phyloP scores from a whole-genome alignment of 805 yeast species.

The Lipomyces mesembrius region DNA sequence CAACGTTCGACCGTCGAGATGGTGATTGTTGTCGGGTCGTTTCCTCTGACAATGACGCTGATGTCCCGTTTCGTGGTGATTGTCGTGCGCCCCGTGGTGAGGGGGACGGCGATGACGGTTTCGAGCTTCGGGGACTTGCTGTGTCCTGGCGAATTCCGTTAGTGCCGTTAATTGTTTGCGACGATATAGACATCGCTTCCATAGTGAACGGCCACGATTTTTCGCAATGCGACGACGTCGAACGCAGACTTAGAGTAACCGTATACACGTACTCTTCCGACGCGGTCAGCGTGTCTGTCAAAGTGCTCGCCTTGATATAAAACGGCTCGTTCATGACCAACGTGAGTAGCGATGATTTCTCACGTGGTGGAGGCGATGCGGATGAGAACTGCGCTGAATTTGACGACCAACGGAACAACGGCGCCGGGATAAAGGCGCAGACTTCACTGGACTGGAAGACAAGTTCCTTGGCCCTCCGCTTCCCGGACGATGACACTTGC shows the following conservation, averaged over 20 bases:
- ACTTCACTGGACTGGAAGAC: conserved; percentile 28
- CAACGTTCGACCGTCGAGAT: neutral
- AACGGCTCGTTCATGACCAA: conserved; percentile 34
- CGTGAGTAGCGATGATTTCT: conserved; percentile 7
- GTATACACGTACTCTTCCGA: conserved; percentile 6
- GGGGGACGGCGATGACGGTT: conserved; percentile 10
- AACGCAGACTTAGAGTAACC: conserved; percentile 12
- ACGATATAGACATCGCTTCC: conserved; percentile 9
- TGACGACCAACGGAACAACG: neutral
- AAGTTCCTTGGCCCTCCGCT: conserved; percentile 13
- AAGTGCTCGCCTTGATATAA: conserved; percentile 28
- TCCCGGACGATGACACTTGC: neutral
- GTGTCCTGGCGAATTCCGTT: conserved; percentile 5
- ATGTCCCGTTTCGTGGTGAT: conserved; percentile 18
- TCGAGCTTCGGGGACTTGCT: neutral
- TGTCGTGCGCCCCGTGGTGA: conserved; percentile 19
- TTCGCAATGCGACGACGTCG: conserved; percentile 19
- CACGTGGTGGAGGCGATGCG: neutral
- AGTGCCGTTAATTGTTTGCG: neutral
- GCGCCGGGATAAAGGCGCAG: conserved; percentile 22
- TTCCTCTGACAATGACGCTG: conserved; percentile 4
- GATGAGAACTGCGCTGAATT: neutral
- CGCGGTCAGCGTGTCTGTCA: conserved; percentile 21
- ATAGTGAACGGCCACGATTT: conserved; percentile 31
- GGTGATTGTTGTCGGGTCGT: neutral